Conservation (phyloP, 2,329 filamentous ascomycete species). For the Geosmithia morbida region DNA sequence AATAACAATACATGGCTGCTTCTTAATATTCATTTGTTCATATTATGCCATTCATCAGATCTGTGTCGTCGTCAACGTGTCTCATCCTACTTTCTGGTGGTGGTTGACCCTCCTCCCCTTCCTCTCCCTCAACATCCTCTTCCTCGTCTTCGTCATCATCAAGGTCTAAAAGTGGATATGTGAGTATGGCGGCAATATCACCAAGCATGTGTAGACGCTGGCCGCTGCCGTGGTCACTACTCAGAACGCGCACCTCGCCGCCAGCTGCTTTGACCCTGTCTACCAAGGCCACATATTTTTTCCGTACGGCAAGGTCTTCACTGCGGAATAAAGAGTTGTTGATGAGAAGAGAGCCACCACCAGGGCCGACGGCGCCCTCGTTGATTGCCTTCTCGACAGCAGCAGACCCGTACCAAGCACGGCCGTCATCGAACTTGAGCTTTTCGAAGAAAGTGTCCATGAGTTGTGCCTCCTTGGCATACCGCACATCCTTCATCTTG, state of each 20-base stretch:
- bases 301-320: constrained; percentile 60
- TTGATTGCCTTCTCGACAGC: constrained; percentile 74
- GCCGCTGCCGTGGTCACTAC: constrained; percentile 88
- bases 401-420: constrained; percentile 77
- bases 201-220: constrained; percentile 71
- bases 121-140: constrained; percentile 10
- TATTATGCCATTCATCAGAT: constrained; percentile 18
- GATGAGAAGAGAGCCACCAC: constrained; percentile 73
- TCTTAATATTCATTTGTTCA: constrained; percentile 5
- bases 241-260: constrained; percentile 78
- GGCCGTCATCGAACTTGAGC: constrained; percentile 70
- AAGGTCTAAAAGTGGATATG: constrained; percentile 72
- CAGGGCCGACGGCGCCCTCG: constrained; percentile 76
- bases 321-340: constrained; percentile 81
- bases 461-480: constrained; percentile 64
- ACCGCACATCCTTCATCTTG: constrained; percentile 76
- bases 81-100: constrained; percentile 1
- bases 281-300: constrained; percentile 71
- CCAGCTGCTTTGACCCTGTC: constrained; percentile 79
- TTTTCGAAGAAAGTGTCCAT: constrained; percentile 76
- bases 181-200: constrained; percentile 78
- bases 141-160: constrained; percentile 51
- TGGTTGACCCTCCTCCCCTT: neutral
- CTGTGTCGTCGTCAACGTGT: constrained; percentile 13
- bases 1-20: too few species aligned